Conservation (phyloP, 225 moss, liverwort and hornwort species). For the Straminergon stramineum region DNA sequence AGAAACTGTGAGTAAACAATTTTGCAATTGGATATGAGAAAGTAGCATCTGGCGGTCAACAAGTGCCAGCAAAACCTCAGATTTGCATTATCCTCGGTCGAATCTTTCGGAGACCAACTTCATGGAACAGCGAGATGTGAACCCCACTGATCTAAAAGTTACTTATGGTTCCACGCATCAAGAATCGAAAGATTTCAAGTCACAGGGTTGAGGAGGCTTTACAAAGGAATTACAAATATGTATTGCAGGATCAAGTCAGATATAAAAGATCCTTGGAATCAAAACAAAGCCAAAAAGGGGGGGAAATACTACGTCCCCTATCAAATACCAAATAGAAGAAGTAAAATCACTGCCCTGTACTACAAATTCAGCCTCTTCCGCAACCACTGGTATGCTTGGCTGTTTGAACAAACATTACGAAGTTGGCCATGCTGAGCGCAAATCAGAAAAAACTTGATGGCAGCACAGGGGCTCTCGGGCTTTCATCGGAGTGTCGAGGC, state of each 20-base stretch:
- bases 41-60: not conserved
- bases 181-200: not conserved
- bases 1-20: not conserved
- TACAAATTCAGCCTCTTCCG: slow-evolving; percentile 29
- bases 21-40: not conserved
- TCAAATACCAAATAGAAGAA: not conserved
- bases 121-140: not conserved
- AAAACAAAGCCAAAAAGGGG: slow-evolving; percentile 3
- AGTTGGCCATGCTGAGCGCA: slow-evolving; percentile 18
- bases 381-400: slow-evolving; percentile 40
- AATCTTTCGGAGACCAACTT: no score
- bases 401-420: not conserved
- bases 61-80: no score
- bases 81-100: not conserved
- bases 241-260: not conserved
- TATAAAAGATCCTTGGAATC: not conserved
- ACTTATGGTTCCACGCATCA: not conserved
- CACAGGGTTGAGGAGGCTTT: not conserved
- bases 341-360: not conserved
- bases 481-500: not conserved
- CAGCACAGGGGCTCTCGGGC: slow-evolving; percentile 20
- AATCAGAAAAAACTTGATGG: not conserved
- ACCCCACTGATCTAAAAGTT: not conserved
- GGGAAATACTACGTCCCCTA: not conserved
- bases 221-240: not conserved